These are phyloP conservation scores for Fusarium clavum DNA, from an alignment of 2,329 filamentous ascomycete genomes.

Conservation along the genomic window DNA sequence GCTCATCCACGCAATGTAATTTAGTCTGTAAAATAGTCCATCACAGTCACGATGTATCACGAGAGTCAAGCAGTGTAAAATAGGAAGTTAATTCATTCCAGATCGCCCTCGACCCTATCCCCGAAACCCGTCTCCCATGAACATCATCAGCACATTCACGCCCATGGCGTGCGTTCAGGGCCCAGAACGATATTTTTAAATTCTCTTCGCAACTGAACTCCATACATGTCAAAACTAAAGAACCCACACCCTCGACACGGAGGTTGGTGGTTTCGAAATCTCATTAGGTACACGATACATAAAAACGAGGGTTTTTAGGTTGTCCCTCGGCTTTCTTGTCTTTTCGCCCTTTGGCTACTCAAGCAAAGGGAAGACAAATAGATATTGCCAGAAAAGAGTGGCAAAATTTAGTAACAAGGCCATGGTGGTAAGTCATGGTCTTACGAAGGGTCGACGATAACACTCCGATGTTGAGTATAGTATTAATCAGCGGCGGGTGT, in stretches of 20 bases:
- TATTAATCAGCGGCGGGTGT: slow-evolving; percentile 58
- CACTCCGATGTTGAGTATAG: slow-evolving; percentile 22
- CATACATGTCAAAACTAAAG: slow-evolving; percentile 50
- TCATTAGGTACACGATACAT: slow-evolving; percentile 55
- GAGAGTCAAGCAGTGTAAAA: slow-evolving; percentile 41
- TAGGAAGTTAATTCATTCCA: slow-evolving; percentile 43
- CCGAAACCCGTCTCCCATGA: slow-evolving; percentile 31
- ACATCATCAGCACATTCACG: slow-evolving; percentile 35
- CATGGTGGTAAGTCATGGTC: slow-evolving; percentile 28
- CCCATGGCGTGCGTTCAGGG: slow-evolving; percentile 38
- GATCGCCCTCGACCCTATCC: slow-evolving; percentile 33
- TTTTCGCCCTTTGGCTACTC: slow-evolving; percentile 36
- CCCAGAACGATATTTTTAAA: slow-evolving; percentile 47
- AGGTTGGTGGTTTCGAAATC: slow-evolving; percentile 47
- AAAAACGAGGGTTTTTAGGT: slow-evolving; percentile 43
- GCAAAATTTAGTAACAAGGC: slow-evolving; percentile 31
- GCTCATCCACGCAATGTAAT: slow-evolving; percentile 37
- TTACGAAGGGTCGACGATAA: slow-evolving; percentile 30
- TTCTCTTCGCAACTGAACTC: slow-evolving; percentile 50
- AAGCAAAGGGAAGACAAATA: slow-evolving; percentile 40
- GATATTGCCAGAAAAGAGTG: slow-evolving; percentile 35
- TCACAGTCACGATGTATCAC: slow-evolving; percentile 23
- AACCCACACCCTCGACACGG: slow-evolving; percentile 47
- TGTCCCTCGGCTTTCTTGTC: slow-evolving; percentile 42
- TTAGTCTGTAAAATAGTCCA: slow-evolving; percentile 34